These are phyloP conservation scores for Picea sitchensis DNA, from an alignment of 75 land plant species.

Conservation along the genomic window DNA sequence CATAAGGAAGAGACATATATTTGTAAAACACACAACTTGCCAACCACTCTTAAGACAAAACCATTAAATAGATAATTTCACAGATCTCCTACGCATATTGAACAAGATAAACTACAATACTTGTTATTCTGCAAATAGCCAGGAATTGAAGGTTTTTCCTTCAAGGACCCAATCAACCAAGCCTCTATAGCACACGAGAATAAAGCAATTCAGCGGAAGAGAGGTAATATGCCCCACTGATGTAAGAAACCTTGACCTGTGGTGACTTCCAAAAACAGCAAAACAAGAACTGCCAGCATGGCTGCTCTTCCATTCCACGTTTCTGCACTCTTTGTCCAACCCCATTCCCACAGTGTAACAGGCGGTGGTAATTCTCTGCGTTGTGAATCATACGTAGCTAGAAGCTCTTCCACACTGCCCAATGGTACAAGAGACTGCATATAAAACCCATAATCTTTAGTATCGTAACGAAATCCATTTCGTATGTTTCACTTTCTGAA, in stretches of 20 bases:
- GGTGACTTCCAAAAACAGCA: conserved; percentile 82
- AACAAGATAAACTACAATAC: too few species aligned
- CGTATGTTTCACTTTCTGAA: background rate
- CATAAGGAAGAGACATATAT: too few species aligned
- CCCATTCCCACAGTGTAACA: conserved; percentile 99
- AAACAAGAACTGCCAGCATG: conserved; percentile 87
- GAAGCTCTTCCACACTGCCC: conserved; percentile 95
- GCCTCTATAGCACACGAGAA: too few species aligned
- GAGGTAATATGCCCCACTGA: conserved; percentile 90
- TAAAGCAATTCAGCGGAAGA: conserved; percentile 22
- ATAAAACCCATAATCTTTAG: conserved; percentile 2
- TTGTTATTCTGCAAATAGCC: too few species aligned
- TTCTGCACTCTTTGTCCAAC: conserved; percentile 99
- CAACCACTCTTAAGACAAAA: too few species aligned
- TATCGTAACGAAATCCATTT: background rate
- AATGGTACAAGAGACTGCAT: conserved; percentile 93
- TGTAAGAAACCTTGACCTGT: conserved; percentile 94
- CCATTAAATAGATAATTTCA: too few species aligned
- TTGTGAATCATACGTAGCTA: conserved; percentile 96
- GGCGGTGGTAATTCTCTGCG: conserved; percentile 95
- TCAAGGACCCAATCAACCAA: too few species aligned
- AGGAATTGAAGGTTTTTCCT: too few species aligned
- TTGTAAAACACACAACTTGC: too few species aligned
- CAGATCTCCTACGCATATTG: too few species aligned
- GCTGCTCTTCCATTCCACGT: conserved; percentile 99